Base-by-base conservation (phyloP, 2,329 filamentous ascomycete genomes). In the Rugonectria rugulosa region DNA sequence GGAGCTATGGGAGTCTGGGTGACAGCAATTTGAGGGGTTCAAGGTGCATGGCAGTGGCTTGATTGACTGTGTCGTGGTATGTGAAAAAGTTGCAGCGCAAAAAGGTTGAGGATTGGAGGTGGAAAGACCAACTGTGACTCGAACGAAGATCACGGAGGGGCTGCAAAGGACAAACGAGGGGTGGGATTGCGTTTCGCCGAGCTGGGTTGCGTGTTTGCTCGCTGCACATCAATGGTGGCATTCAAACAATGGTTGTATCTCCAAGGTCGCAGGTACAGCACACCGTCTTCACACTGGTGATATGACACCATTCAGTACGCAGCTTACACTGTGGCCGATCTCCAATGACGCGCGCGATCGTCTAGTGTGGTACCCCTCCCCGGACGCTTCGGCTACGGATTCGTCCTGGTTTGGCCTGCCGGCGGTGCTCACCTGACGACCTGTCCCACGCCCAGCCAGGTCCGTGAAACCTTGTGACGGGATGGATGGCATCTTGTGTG, bases 391-490 rank as follows among this genome's bases (percentile, higher is more conserved):
- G 60, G 65, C 57, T 67, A 50, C 56, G 51, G 63, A 61, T 63
- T 50, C 59, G 57, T 65, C 37, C 50, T 51, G 19, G 31, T 34
- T 27, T 62, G 55, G 64, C 21, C 56, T n/a, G 56, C 54, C 42
- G 49, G 56, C 63, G 15, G 29, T 57, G 59, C 65, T 68, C 65
- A 68, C 65, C 64, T 68, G 65, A 68, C 64, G 50, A 53, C 47
- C 57, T 53, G 54, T 54, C 50, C 48, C 50, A 53, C 44, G 48
- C 38, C 34, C 42, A 31, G 36, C 54, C 51, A 53, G 56, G 59
- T 36, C 48, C 61, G 57, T 62, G 62, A 67, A 68, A 68, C 65
- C 62, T 68, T 68, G 63, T 65, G 65, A 45, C 36, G 52, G 47
- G 36, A 64, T 51, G 63, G 64, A 67, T 41, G 62, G 64, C 60